Percentiles rank a stretch among this genome's conserved stretches.
These are phyloP conservation scores for Byssoonygena ceratinophila DNA, from an alignment of 2,329 filamentous ascomycete species.

Conservation along the genomic window DNA sequence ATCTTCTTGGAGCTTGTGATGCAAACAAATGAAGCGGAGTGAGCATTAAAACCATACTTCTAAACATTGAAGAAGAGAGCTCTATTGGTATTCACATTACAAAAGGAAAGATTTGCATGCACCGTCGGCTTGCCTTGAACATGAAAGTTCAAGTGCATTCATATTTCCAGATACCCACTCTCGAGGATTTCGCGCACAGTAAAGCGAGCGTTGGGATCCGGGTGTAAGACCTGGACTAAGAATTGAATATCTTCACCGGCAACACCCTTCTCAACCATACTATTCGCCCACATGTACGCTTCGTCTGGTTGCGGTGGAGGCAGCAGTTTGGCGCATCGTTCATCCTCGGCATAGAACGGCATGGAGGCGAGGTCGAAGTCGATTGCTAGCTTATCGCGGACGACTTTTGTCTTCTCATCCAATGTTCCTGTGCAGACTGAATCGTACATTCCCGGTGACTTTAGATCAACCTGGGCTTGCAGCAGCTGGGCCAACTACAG, in stretches of 20 bases:
- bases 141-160: too few relatives aligned
- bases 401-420: conserved; percentile 13
- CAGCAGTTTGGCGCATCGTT: conserved; percentile 12
- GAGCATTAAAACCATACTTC: too few relatives aligned
- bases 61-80: too few relatives aligned
- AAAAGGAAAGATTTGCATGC: too few relatives aligned
- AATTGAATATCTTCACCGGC: conserved; percentile 18
- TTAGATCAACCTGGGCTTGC: conserved; percentile 16
- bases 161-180: conserved; percentile 16
- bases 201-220: conserved; percentile 15
- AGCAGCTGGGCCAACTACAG: conserved; percentile 17
- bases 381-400: conserved; percentile 16
- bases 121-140: too few relatives aligned
- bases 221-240: conserved; percentile 14
- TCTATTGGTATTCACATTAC: too few relatives aligned
- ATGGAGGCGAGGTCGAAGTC: conserved; percentile 15
- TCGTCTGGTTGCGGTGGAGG: conserved; percentile 16
- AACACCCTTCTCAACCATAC: conserved; percentile 18
- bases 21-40: too few relatives aligned
- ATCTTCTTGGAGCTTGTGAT: too few relatives aligned
- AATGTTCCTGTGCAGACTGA: conserved; percentile 13
- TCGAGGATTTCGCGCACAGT: conserved; percentile 17
- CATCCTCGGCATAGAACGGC: conserved; percentile 16
- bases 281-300: conserved; percentile 19
- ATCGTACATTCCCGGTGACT: conserved; percentile 17